phyloP scores from a whole-genome alignment of 805 yeast species.

The Lipomyces orientalis region DNA sequence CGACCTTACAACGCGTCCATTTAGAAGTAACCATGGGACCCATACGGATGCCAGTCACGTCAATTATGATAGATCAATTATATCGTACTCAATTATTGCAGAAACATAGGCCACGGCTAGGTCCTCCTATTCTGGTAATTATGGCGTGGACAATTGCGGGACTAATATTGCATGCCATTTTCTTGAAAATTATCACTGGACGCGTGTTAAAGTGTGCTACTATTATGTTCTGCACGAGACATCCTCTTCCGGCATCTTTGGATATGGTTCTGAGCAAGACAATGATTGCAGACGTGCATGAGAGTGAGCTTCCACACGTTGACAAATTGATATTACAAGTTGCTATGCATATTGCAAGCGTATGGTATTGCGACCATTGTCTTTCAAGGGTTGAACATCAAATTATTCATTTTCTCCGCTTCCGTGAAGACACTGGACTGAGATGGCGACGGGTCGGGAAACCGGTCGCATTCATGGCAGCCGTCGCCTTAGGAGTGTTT shows the following conservation, averaged over 20 bases:
- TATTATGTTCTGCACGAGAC: background rate
- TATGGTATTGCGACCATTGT: conserved; percentile 1
- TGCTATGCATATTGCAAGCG: background rate
- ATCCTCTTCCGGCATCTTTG: background rate
- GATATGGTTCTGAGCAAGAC: background rate
- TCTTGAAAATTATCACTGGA: background rate
- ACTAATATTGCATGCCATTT: background rate
- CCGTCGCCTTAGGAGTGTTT: background rate
- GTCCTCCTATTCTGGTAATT: background rate
- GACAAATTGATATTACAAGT: background rate
- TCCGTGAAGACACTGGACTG: background rate
- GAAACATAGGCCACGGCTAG: background rate
- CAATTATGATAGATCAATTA: background rate
- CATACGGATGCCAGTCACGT: background rate
- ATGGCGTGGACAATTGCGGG: background rate
- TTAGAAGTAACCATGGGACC: background rate
- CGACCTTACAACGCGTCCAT: background rate
- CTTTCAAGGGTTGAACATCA: background rate
- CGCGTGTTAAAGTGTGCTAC: background rate
- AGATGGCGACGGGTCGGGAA: background rate
- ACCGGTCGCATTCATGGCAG: background rate
- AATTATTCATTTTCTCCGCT: background rate
- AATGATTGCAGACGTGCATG: background rate
- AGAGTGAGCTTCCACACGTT: background rate
- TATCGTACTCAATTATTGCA: background rate